Percentiles rank a stretch among this genome's conserved stretches.
These are phyloP conservation scores for Panellus pusillus DNA, from an alignment of 768 basidiomycete genomes.

Conservation along the genomic window DNA sequence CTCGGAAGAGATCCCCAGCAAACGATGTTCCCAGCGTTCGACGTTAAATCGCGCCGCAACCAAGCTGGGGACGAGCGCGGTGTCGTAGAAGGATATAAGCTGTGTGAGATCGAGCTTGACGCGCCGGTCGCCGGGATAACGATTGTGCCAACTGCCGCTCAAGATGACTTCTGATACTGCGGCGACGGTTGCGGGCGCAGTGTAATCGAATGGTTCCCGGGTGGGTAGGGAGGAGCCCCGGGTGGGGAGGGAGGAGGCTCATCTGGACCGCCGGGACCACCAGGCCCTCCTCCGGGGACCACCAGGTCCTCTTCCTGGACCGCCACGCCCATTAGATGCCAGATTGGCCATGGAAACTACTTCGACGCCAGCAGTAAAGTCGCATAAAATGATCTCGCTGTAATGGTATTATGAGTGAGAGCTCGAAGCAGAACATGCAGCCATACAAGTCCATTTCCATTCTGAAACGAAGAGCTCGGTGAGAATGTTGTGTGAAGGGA, in stretches of 20 bases:
- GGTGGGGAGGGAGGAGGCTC: too few relatives aligned
- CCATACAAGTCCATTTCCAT: slow-evolving; percentile 54
- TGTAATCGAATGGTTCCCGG: not conserved
- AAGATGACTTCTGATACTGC: slow-evolving; percentile 1
- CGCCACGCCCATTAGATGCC: slow-evolving; percentile 1
- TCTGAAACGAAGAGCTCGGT: slow-evolving; percentile 22
- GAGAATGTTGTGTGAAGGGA: not conserved
- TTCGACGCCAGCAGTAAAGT: slow-evolving; percentile 42
- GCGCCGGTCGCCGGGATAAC: slow-evolving; percentile 34
- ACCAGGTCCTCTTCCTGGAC: not conserved
- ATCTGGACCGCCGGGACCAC: slow-evolving; percentile 2
- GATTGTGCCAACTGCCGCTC: slow-evolving; percentile 34
- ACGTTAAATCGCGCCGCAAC: slow-evolving; percentile 29
- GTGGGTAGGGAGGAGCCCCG: too few relatives aligned
- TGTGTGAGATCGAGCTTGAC: slow-evolving; percentile 32
- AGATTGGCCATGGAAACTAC: slow-evolving; percentile 42
- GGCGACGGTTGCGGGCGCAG: not conserved
- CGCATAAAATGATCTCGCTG: slow-evolving; percentile 51
- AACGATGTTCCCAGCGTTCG: slow-evolving; percentile 36
- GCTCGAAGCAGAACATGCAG: not conserved
- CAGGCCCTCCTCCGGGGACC: too few relatives aligned
- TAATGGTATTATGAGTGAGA: slow-evolving; percentile 2
- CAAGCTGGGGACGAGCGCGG: slow-evolving; percentile 36
- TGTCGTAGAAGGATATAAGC: slow-evolving; percentile 37
- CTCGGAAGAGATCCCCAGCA: slow-evolving; percentile 30